Evolutionary conservation across 2,329 filamentous ascomycete species (phyloP).

Genomic region (Periconia sp.): DNA sequence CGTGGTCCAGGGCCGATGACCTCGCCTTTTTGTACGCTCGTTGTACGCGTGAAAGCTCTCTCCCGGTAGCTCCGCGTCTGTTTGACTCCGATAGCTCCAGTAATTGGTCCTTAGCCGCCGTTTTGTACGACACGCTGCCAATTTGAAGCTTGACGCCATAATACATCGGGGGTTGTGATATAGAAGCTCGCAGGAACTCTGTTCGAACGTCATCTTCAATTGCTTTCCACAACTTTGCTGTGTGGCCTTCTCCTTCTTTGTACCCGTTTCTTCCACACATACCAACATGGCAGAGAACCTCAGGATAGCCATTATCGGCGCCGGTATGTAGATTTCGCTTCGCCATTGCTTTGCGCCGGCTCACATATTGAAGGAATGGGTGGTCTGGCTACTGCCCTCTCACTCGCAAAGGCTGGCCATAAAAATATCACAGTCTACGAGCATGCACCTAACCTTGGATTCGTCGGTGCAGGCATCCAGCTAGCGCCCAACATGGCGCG

Average conservation of each 20-base stretch:
- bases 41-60: constrained; percentile 14
- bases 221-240: constrained; percentile 1
- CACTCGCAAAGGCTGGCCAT: constrained; percentile 78
- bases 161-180: background rate
- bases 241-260: background rate
- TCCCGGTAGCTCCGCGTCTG: constrained; percentile 6
- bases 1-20: constrained; percentile 14
- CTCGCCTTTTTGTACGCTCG: constrained; percentile 6
- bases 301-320: constrained; percentile 42
- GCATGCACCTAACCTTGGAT: constrained; percentile 73
- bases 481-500: constrained; percentile 82
- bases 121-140: constrained; percentile 1
- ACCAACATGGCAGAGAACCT: constrained; percentile 34
- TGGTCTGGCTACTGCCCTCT: constrained; percentile 73
- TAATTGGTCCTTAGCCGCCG: too few species aligned
- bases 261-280: background rate
- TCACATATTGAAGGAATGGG: constrained; percentile 70
- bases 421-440: constrained; percentile 76
- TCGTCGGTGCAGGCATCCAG: constrained; percentile 85
- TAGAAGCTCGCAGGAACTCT: constrained; percentile 3
- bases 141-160: constrained; percentile 3
- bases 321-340: constrained; percentile 24
- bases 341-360: background rate
- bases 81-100: background rate
- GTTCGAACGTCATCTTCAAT: background rate